Conservation (phyloP, 2,329 filamentous ascomycete species). For the Fusarium sp. region DNA sequence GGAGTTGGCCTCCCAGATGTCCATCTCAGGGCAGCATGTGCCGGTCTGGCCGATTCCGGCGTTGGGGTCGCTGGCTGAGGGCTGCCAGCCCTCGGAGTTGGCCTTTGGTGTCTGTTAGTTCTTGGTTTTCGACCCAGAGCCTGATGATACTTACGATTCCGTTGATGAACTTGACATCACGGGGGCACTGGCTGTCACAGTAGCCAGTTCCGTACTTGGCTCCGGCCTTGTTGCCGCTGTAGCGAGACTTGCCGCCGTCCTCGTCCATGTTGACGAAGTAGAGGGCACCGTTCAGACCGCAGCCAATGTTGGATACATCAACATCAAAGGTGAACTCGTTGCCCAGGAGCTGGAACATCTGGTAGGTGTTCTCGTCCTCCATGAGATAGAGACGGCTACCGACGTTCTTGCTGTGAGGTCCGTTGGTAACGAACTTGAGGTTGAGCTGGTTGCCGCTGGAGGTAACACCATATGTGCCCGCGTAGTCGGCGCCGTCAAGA, state of each 20-base stretch:
- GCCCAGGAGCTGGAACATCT: constrained; percentile 71
- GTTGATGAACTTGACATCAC: constrained; percentile 66
- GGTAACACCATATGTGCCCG: constrained; percentile 62
- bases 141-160: constrained; percentile 52
- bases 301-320: constrained; percentile 72
- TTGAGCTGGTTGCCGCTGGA: constrained; percentile 61
- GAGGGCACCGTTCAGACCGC: constrained; percentile 76
- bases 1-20: constrained; percentile 71
- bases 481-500: constrained; percentile 63
- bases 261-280: constrained; percentile 71
- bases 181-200: constrained; percentile 63
- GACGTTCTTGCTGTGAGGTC: constrained; percentile 57
- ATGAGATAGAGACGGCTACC: constrained; percentile 71
- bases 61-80: constrained; percentile 63
- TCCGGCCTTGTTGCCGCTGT: constrained; percentile 59
- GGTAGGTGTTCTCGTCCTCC: constrained; percentile 67
- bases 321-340: constrained; percentile 78
- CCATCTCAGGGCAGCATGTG: constrained; percentile 71
- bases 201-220: constrained; percentile 69
- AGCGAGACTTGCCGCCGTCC: constrained; percentile 63
- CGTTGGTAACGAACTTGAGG: constrained; percentile 66
- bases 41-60: constrained; percentile 62
- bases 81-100: constrained; percentile 61
- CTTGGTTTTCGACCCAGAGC: not conserved
- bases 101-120: constrained; percentile 51